These are phyloP conservation scores for Debaryomyces nepalensis DNA, from an alignment of 1,139 yeast species.

Conservation along the genomic window DNA sequence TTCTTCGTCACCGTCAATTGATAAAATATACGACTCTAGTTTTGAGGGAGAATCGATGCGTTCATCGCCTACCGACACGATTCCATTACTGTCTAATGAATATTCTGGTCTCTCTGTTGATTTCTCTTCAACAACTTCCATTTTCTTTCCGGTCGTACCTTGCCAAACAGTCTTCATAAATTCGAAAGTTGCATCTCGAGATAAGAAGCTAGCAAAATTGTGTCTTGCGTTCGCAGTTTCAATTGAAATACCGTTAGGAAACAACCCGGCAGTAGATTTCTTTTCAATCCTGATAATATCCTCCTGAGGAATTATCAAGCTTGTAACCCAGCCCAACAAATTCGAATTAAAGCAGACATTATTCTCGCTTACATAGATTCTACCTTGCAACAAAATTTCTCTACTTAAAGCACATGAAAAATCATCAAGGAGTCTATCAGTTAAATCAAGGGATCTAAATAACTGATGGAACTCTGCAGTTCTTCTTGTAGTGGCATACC, in stretches of 20 bases:
- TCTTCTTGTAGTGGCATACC: slow-evolving; percentile 69
- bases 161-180: slow-evolving; percentile 67
- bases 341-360: slow-evolving; percentile 91
- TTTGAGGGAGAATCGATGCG: slow-evolving; percentile 19
- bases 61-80: slow-evolving; percentile 12
- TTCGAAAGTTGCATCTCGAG: slow-evolving; percentile 78
- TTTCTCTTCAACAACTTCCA: slow-evolving; percentile 17
- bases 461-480: slow-evolving; percentile 79
- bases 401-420: slow-evolving; percentile 88
- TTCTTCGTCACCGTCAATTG: slow-evolving; percentile 37
- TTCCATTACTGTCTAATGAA: slow-evolving; percentile 16
- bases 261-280: slow-evolving; percentile 82
- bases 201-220: slow-evolving; percentile 83
- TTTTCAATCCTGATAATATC: slow-evolving; percentile 80
- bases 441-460: slow-evolving; percentile 68
- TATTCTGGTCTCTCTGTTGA: slow-evolving; percentile 14
- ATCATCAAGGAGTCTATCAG: slow-evolving; percentile 79
- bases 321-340: slow-evolving; percentile 91
- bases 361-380: slow-evolving; percentile 80
- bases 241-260: slow-evolving; percentile 88
- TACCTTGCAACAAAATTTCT: slow-evolving; percentile 90
- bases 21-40: slow-evolving; percentile 37
- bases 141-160: slow-evolving; percentile 30
- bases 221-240: slow-evolving; percentile 71
- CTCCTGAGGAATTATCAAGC: slow-evolving; percentile 68